These are phyloP conservation scores for Penicillium freii DNA, from an alignment of 2,329 filamentous ascomycete species.

Conservation along the genomic window DNA sequence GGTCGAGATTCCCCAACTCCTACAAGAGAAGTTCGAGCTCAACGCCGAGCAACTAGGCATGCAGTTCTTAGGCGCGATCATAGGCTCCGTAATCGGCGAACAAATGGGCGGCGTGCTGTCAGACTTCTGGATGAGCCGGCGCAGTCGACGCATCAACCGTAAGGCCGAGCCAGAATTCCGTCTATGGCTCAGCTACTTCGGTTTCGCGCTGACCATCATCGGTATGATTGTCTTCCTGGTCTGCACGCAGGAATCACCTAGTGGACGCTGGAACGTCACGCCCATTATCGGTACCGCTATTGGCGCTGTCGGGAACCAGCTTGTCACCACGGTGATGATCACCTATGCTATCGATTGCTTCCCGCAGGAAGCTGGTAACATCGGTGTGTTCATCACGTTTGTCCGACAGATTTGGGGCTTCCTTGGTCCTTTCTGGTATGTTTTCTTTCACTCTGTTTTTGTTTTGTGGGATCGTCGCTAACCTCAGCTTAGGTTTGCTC, in stretches of 20 bases:
- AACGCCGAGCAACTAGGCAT: conserved; percentile 60
- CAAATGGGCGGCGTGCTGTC: conserved; percentile 58
- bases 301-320: conserved; percentile 58
- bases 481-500: conserved; percentile 30
- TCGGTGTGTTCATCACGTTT: conserved; percentile 63
- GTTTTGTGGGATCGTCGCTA: conserved; percentile 9
- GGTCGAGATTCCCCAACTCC: conserved; percentile 60
- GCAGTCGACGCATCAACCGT: conserved; percentile 31
- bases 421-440: conserved; percentile 41
- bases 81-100: conserved; percentile 60
- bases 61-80: conserved; percentile 58
- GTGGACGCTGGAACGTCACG: conserved; percentile 54
- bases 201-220: conserved; percentile 52
- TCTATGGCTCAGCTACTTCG: conserved; percentile 59
- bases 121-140: conserved; percentile 57
- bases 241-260: conserved; percentile 48
- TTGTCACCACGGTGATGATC: conserved; percentile 61
- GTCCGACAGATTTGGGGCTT: conserved; percentile 48
- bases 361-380: conserved; percentile 53
- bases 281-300: conserved; percentile 58
- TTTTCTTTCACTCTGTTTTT: not conserved
- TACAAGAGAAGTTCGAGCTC: conserved; percentile 56
- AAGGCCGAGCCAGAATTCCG: conserved; percentile 54
- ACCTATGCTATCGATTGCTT: conserved; percentile 62
- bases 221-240: conserved; percentile 60